Evolutionary conservation across 768 basidiomycete species (phyloP).

Genomic region (Saitozyma podzolica): DNA sequence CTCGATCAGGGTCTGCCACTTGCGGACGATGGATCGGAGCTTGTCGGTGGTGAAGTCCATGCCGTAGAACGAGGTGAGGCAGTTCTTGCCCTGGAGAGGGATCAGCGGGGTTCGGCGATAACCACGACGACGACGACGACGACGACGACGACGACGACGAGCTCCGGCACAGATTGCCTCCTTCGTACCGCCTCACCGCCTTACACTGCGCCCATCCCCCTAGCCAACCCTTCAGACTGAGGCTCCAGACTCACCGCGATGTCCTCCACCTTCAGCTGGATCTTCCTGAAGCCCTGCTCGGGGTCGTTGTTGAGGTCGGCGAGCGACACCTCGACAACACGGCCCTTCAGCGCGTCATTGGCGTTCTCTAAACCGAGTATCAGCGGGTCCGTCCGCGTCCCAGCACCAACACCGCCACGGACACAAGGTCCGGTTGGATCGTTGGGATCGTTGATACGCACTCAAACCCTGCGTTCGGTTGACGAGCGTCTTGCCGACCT

Average conservation of each 20-base stretch:
- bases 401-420: background rate
- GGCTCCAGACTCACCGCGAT: constrained; percentile 40
- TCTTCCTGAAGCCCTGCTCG: constrained; percentile 99
- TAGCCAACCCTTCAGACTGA: background rate
- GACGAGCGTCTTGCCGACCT: constrained; percentile 96
- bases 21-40: constrained; percentile 97
- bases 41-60: constrained; percentile 99
- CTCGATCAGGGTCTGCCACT: constrained; percentile 99
- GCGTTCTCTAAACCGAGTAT: constrained; percentile 73
- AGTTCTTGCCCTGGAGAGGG: constrained; percentile 88
- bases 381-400: background rate
- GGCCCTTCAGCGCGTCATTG: constrained; percentile 96
- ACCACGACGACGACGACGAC: too few relatives aligned
- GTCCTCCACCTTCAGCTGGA: constrained; percentile 90
- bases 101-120: constrained; percentile 3
- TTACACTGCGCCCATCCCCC: too few relatives aligned
- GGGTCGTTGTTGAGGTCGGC: constrained; percentile 99
- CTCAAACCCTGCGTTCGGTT: constrained; percentile 98
- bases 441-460: constrained; percentile 57
- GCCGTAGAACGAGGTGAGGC: constrained; percentile 99
- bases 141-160: too few relatives aligned
- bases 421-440: background rate
- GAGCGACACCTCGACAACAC: constrained; percentile 92
- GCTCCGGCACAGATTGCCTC: too few relatives aligned
- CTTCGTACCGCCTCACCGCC: too few relatives aligned